A percentile compares a stretch with the other conserved stretches of the same genome.
Conservation (phyloP, 306 rosid species). For the Casuarina glauca region DNA sequence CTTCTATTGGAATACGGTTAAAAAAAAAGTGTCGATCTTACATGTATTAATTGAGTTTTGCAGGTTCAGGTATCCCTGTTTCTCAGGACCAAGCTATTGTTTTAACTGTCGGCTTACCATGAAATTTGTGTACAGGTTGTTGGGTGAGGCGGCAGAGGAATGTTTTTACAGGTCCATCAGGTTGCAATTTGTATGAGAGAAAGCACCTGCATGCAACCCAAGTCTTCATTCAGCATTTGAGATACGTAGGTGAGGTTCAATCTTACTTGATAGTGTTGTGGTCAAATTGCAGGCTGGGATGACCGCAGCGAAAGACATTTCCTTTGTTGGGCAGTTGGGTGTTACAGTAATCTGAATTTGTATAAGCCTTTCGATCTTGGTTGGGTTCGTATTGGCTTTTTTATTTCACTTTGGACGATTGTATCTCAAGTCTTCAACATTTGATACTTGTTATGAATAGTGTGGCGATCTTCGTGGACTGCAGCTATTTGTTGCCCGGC, state of each 20-base stretch:
- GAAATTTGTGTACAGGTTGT: constrained; percentile 74
- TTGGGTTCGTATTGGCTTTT: too few relatives aligned
- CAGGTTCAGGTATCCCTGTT: constrained; percentile 81
- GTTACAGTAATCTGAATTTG: not conserved
- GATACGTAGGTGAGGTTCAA: not conserved
- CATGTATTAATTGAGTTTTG: constrained; percentile 47
- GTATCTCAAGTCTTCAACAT: not conserved
- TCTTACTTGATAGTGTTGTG: not conserved
- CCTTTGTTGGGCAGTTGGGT: not conserved
- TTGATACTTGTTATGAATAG: not conserved
- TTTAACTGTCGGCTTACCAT: constrained; percentile 55
- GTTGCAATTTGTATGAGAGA: constrained; percentile 15
- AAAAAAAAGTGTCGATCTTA: constrained; percentile 35
- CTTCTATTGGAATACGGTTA: not conserved
- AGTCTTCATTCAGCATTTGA: not conserved
- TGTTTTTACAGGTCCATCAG: constrained; percentile 22
- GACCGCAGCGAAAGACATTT: not conserved
- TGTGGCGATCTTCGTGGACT: too few relatives aligned
- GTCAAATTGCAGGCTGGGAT: not conserved
- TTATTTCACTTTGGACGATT: not conserved
- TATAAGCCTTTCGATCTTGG: not conserved
- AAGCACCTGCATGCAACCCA: constrained; percentile 1
- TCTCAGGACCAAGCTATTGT: constrained; percentile 35
- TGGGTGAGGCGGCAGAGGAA: constrained; percentile 25
- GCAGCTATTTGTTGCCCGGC: too few relatives aligned